These are phyloP conservation scores for Wickerhamiella kurtzmanii DNA, from an alignment of 805 yeast genomes.

Conservation along the genomic window DNA sequence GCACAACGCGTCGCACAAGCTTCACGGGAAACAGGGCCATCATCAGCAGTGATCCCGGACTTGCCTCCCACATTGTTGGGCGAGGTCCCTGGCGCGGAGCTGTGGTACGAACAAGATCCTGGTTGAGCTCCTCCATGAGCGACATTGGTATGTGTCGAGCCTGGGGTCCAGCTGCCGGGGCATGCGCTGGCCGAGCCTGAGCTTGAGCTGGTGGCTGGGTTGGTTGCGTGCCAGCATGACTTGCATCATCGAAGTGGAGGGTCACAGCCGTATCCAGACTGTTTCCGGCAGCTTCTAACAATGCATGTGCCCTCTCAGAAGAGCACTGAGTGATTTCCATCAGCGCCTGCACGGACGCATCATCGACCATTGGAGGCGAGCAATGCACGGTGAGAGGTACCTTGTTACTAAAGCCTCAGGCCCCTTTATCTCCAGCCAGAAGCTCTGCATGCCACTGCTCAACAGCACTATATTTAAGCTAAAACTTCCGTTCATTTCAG, in stretches of 20 bases:
- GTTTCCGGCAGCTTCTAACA: constrained; percentile 12
- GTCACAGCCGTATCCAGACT: constrained; percentile 8
- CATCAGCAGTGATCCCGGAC: constrained; percentile 22
- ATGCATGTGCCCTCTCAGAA: constrained; percentile 10
- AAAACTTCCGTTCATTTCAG: no score
- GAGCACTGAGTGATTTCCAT: constrained; percentile 12
- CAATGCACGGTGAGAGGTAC: constrained; percentile 7
- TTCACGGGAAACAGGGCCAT: constrained; percentile 26
- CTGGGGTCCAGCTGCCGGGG: neutral
- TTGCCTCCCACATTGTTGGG: constrained; percentile 21
- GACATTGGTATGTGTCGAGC: constrained; percentile 14
- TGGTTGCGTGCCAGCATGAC: neutral
- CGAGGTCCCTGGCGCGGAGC: constrained; percentile 23
- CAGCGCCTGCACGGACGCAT: constrained; percentile 8
- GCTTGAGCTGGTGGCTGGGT: neutral
- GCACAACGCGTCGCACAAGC: constrained; percentile 22
- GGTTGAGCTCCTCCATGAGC: constrained; percentile 22
- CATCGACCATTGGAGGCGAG: constrained; percentile 1
- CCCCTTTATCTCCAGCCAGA: no score
- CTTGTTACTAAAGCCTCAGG: constrained; percentile 6
- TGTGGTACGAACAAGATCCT: constrained; percentile 17
- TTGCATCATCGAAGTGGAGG: constrained; percentile 6
- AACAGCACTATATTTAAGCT: no score
- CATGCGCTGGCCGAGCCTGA: no score
- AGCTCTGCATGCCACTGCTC: no score